Evolutionary conservation across 2,329 filamentous ascomycete genomes (phyloP), one percentile per base, ranked within the genome.

Genomic region (Zasmidium cellare): DNA sequence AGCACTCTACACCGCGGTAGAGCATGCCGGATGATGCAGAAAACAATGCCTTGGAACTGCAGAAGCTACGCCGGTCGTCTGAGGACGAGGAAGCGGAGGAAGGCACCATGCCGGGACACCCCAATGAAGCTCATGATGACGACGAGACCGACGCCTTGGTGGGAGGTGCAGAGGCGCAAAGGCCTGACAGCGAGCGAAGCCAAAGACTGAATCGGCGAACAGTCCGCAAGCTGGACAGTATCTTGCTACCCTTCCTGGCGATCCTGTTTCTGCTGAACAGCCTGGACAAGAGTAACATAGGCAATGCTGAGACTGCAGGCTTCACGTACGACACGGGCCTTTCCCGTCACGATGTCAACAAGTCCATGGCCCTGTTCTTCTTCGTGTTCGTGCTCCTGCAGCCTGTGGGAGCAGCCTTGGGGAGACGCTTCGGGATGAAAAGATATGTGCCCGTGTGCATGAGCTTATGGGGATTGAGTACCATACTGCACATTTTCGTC

Each of bases 331-430:
- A 85, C 62, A 79, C 83, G 23, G 83, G 82, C 0, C 74, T 83
- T 1, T 71, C 71, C 2, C 75, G 77, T n/a, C 72, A 74, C 38
- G 82, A 84, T 64, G 69, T 86, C 55, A 85, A 85, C 63, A 77
- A 77, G 3, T 81, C 83, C 2, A 79, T 85, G 9, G 80, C 81
- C 20, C 76, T 80, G 53, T 85, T 85, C 75, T 86, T 83, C 66
- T 76, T 79, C 62, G 81, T 82, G 56, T 86, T 85, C 64, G 82
- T 86, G n/a, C 64, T 79, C 0, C 73, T 85, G 12, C 83, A 85
- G 62, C 82, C 83, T 0, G 70, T 82, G 0, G 83, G 82, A 2
- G 82, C 82, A 0, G 82, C 82, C 12, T 81, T 88, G 61, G 76
- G 86, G 31, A 71, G 82, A 58, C 80, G 80, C 63, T 87, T 77